Conservation (phyloP, 805 yeast species). For the Candida palmyrensis region DNA sequence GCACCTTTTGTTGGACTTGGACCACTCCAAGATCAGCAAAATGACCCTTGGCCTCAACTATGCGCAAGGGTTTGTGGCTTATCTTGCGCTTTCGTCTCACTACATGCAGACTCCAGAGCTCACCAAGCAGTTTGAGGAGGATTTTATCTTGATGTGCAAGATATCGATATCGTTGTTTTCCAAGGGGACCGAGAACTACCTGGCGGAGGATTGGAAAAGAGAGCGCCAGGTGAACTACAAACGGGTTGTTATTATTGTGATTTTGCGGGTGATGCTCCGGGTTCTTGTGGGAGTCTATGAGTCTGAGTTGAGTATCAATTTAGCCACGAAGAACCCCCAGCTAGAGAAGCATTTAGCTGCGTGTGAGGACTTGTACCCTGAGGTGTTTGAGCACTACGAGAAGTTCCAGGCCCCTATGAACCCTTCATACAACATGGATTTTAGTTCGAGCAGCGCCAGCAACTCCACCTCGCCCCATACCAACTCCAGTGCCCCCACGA, state of each 20-base stretch:
- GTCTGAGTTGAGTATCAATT: constrained; percentile 10
- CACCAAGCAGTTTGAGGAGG: not conserved
- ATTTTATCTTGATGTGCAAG: not conserved
- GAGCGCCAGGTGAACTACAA: constrained; percentile 4
- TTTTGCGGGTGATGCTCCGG: constrained; percentile 19
- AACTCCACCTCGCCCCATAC: not conserved
- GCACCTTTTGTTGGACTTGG: constrained; percentile 11
- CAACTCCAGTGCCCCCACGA: not conserved
- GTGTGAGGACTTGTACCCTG: constrained; percentile 15
- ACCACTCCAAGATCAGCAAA: constrained; percentile 9
- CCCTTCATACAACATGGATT: not conserved
- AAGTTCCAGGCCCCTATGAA: not conserved
- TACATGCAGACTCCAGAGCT: not conserved
- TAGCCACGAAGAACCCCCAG: constrained; percentile 10
- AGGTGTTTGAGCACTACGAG: constrained; percentile 6
- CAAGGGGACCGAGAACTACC: not conserved
- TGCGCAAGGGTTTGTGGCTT: constrained; percentile 20
- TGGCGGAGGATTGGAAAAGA: constrained; percentile 3
- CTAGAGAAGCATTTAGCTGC: constrained; percentile 14
- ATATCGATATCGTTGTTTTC: constrained; percentile 3
- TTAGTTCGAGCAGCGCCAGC: not conserved
- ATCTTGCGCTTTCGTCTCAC: constrained; percentile 17
- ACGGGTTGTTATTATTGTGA: constrained; percentile 11
- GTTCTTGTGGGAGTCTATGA: constrained; percentile 15
- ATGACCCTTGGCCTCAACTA: constrained; percentile 15